A percentile compares a stretch with the other conserved stretches of the same genome.
phyloP scores from a whole-genome alignment of 1,284 basidiomycete species.

The Ustilago curta region DNA sequence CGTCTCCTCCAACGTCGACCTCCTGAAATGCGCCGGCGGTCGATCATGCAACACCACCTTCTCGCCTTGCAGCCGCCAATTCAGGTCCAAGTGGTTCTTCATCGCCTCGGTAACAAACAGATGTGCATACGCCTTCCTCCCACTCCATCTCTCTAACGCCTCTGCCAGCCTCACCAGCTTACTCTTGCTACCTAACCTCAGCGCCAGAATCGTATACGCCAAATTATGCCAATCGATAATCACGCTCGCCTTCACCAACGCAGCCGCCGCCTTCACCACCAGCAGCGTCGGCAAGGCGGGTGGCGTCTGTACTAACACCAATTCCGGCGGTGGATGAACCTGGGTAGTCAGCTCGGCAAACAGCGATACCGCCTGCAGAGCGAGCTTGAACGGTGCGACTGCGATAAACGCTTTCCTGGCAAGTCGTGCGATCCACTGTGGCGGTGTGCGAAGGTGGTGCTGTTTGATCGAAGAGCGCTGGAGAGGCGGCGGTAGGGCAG shows the following conservation, averaged over 20 bases:
- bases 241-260: slow-evolving; percentile 79
- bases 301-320: slow-evolving; percentile 92
- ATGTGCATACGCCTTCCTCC: slow-evolving; percentile 80
- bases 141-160: slow-evolving; percentile 57
- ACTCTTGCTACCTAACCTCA: slow-evolving; percentile 80
- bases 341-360: slow-evolving; percentile 69
- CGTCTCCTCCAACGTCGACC: slow-evolving; percentile 27
- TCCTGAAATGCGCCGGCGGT: slow-evolving; percentile 37
- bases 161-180: slow-evolving; percentile 76
- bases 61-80: slow-evolving; percentile 75
- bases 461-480: slow-evolving; percentile 39
- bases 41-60: slow-evolving; percentile 73
- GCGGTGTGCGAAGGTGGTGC: slow-evolving; percentile 77
- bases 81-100: slow-evolving; percentile 77
- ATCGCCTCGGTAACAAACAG: slow-evolving; percentile 94
- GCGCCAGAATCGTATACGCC: slow-evolving; percentile 89
- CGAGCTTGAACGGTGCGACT: slow-evolving; percentile 83
- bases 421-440: slow-evolving; percentile 73
- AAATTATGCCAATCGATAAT: slow-evolving; percentile 99
- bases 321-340: slow-evolving; percentile 80
- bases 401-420: slow-evolving; percentile 77
- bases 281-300: slow-evolving; percentile 94
- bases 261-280: slow-evolving; percentile 81
- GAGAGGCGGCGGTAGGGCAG: slow-evolving; percentile 50
- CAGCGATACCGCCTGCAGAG: slow-evolving; percentile 51